phyloP scores from a whole-genome alignment of 2,329 filamentous ascomycete genomes.

The Beauveria pseudobassiana region DNA sequence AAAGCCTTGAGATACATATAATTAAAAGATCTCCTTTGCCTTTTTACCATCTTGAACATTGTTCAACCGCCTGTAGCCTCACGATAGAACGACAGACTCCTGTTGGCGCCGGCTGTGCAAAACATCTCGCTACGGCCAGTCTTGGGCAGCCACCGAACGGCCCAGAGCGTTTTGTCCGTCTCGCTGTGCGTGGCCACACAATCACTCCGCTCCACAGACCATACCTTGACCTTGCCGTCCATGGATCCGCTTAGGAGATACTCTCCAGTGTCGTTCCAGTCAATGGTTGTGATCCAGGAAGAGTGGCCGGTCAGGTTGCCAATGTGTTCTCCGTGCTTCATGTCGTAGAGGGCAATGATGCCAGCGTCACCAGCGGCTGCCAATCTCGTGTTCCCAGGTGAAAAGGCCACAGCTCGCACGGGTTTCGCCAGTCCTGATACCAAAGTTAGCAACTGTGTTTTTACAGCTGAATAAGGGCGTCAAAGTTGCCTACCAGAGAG shows the following conservation, averaged over 20 bases:
- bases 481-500: slow-evolving; percentile 54
- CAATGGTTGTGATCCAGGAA: slow-evolving; percentile 83
- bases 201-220: slow-evolving; percentile 74
- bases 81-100: slow-evolving; percentile 72
- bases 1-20: not conserved
- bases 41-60: not conserved
- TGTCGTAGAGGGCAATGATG: slow-evolving; percentile 87
- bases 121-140: slow-evolving; percentile 62
- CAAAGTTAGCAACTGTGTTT: not conserved
- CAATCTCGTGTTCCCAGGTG: slow-evolving; percentile 73
- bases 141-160: slow-evolving; percentile 76
- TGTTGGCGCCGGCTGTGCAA: slow-evolving; percentile 68
- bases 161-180: slow-evolving; percentile 78
- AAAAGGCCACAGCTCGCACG: slow-evolving; percentile 80
- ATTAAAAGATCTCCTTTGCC: not conserved
- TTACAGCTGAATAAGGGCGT: not conserved
- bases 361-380: slow-evolving; percentile 86
- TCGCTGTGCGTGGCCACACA: slow-evolving; percentile 94
- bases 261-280: slow-evolving; percentile 91
- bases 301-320: slow-evolving; percentile 72
- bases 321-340: slow-evolving; percentile 85
- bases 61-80: slow-evolving; percentile 61
- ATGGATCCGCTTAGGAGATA: slow-evolving; percentile 82
- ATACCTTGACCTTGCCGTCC: slow-evolving; percentile 93
- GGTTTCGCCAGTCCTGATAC: slow-evolving; percentile 71